phyloP scores from a whole-genome alignment of 2,329 filamentous ascomycete genomes.

The Geoglossum cookeanum region DNA sequence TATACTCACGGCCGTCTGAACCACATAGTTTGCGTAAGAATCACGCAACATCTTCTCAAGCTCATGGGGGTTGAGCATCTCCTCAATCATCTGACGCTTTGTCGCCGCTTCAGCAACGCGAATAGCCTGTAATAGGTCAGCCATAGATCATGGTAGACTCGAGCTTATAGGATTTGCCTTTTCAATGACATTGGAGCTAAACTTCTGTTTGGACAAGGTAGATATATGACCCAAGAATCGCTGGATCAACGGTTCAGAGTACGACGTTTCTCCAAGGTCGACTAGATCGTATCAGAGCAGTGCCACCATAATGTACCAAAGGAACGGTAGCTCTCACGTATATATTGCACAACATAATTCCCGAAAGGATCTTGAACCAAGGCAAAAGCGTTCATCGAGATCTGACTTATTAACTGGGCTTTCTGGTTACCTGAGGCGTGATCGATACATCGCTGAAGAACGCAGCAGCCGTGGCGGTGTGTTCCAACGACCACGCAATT shows the following conservation, averaged over 20 bases:
- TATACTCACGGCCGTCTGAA: constrained; percentile 54
- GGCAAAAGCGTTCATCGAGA: constrained; percentile 71
- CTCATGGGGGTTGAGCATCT: constrained; percentile 55
- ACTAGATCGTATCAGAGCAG: constrained; percentile 22
- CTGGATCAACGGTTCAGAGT: constrained; percentile 73
- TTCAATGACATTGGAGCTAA: constrained; percentile 97
- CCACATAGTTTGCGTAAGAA: constrained; percentile 91
- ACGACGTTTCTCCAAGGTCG: constrained; percentile 69
- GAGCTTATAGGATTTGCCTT: constrained; percentile 31
- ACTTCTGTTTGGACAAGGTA: constrained; percentile 81
- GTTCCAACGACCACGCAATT: constrained; percentile 85
- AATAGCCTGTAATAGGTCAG: constrained; percentile 2
- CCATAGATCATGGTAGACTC: neutral
- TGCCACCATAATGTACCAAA: neutral
- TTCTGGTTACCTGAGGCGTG: constrained; percentile 86
- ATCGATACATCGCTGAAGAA: constrained; percentile 94
- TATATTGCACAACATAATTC: constrained; percentile 98
- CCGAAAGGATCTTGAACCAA: constrained; percentile 94
- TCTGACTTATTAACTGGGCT: constrained; percentile 64
- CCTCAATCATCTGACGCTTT: constrained; percentile 66
- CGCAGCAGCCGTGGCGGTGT: constrained; percentile 93
- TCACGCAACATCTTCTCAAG: constrained; percentile 81
- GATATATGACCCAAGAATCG: constrained; percentile 58
- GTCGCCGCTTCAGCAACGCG: constrained; percentile 20
- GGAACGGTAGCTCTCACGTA: constrained; percentile 27